Evolutionary conservation across 495 filamentous ascomycete species (phyloP), one percentile per base, ranked within the genome.

Genomic region (Trichoderma virens): DNA sequence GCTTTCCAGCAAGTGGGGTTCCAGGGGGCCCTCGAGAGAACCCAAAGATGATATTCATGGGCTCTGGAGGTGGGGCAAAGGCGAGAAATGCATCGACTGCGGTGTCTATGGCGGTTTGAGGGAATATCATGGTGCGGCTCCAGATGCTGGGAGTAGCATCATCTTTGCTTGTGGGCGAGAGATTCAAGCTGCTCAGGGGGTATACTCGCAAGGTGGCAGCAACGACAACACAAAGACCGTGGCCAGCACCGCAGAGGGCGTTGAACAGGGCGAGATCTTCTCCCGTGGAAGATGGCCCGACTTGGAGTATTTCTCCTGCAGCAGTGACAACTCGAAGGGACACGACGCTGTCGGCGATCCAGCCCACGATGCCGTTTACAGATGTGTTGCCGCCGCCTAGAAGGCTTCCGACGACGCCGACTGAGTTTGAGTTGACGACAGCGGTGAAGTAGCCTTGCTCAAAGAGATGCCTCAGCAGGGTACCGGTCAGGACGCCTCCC

Each of bases 131-230:
- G 41, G 47, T 59, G 27, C 66, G 66, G 2, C 31, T 59, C 61
- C 65, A 65, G 28, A 64, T 60, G 54, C 51, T 62, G 25, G 51
- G 51, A 9, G 27, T 3, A 23, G 51, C 23, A 28, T 27, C 27
- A 4, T 56, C 23, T 3, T 30, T 56, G 51, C 23, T 28, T 28
- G 39, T 45, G 2, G 39, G 61, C 8, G 51, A 32, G 43, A 69
- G 66, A 5, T 51, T 31, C 16, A 69, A 60, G 41, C 32, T 56
- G 39, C 63, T 59, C 16, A 67, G 66, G 16, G 80, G 81, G 16
- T 80, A 78, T 31, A 82, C 78, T 45, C 80, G 80, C 75, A 83
- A 78, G 2, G 76, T 80, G 62, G 83, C 62, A 47, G 80, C 79
- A n/a, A 74, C 75, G 23, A 85, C 74, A 34, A 81, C 79, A 16